Evolutionary conservation across 208 protist genomes (phyloP).

Genomic region (Acanthamoeba royreba): DNA sequence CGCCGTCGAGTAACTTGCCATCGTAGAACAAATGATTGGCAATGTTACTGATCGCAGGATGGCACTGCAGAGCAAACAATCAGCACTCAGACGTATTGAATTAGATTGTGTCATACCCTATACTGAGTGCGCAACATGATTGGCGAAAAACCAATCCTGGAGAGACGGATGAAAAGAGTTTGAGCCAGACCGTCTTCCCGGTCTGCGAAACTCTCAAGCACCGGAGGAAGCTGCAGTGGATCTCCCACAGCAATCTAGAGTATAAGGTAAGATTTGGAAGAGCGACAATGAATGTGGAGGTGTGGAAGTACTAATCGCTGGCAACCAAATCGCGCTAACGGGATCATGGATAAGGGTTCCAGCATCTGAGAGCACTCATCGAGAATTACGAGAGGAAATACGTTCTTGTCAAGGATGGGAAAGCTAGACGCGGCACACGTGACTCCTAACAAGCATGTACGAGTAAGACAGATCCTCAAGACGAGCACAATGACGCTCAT

Average conservation of each 20-base stretch:
- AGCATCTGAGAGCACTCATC: slow-evolving; percentile 83
- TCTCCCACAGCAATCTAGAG: slow-evolving; percentile 73
- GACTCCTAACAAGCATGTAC: slow-evolving; percentile 41
- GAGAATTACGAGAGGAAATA: slow-evolving; percentile 79
- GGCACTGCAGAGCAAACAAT: slow-evolving; percentile 53
- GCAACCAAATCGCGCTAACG: slow-evolving; percentile 65
- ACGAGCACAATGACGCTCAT: not conserved
- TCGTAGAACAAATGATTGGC: slow-evolving; percentile 76
- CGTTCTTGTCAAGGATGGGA: slow-evolving; percentile 63
- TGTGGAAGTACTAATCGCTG: slow-evolving; percentile 51
- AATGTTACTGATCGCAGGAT: slow-evolving; percentile 69
- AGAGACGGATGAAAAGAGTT: slow-evolving; percentile 81
- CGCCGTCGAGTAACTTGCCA: slow-evolving; percentile 62
- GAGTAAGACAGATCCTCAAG: not conserved
- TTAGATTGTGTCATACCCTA: not conserved
- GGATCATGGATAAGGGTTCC: slow-evolving; percentile 78
- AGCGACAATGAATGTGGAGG: not conserved
- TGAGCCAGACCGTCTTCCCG: slow-evolving; percentile 67
- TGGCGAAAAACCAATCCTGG: slow-evolving; percentile 48
- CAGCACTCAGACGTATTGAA: not conserved
- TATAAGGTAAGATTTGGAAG: not conserved
- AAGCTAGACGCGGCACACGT: slow-evolving; percentile 80
- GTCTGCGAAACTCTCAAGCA: slow-evolving; percentile 49
- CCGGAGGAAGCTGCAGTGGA: slow-evolving; percentile 81
- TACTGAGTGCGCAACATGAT: slow-evolving; percentile 82